Base-by-base conservation (phyloP, 2,329 filamentous ascomycete genomes). In the Cryphonectria japonica region DNA sequence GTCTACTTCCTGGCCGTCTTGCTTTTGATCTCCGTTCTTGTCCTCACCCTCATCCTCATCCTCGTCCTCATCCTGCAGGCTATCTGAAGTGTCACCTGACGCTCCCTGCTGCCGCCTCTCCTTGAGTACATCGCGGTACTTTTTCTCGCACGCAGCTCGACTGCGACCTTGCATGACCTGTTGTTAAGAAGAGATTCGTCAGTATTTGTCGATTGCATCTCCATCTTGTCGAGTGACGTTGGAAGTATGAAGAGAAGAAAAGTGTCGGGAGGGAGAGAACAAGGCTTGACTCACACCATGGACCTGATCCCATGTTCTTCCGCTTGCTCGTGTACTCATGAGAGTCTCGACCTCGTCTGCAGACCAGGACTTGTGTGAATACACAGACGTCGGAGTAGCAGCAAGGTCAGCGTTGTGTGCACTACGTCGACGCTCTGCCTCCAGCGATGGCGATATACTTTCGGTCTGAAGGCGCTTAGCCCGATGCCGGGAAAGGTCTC, bases 121-220 rank as follows among this genome's bases (percentile, higher is more conserved):
- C 52, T 59, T 59, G 46, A n/a, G 14, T 4, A 64, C n/a, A 8
- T 39, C 29, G 13, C 67, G 67, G 60, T 69, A 69, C 32, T 69
- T 69, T 1, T 69, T 54, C 59, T 63, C n/a, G 34, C 59, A 50
- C 3, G 67, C 67, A 26, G 26, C 7, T n/a, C 34, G 52, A 3
- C 32, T 69, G 29, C 61, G 67, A 22, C 43, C 16, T 22, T 34
- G 29, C 14, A 69, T 41, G 1, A 43, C 4, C 67, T 68, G 13
- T 5, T 11, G 32, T 39, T 2, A 8, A 22, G 22, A 13, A 39
- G 8, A 32, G 5, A 39, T 6, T 14, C 32, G 34, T 61, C 19
- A 61, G 59, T 61, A 60, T 14, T 3, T 2, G 16, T 16, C 14
- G 2, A 13, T 29, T 1, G 2, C 50, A 26, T 29, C 37, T 26